Percentiles rank a stretch among this genome's conserved stretches.
These are phyloP conservation scores for Pelargonium australe DNA, from an alignment of 441 rosid genomes.

Conservation along the genomic window DNA sequence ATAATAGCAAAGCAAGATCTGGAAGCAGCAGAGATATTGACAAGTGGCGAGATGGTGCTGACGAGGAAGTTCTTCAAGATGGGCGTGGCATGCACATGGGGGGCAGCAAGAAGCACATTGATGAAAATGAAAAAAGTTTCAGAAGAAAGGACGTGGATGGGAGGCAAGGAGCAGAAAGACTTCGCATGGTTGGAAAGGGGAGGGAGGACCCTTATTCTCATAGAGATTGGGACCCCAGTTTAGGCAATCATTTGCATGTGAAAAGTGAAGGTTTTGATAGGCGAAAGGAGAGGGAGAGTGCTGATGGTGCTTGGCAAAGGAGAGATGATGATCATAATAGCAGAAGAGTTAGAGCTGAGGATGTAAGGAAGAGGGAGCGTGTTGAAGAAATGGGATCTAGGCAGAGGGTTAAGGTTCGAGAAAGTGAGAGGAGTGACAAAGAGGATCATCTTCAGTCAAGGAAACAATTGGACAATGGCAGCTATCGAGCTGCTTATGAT, in stretches of 20 bases:
- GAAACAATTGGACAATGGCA: conserved; percentile 68
- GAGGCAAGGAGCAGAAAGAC: conserved; percentile 60
- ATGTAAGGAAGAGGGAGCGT: conserved; percentile 60
- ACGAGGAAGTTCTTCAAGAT: conserved; percentile 74
- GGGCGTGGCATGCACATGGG: conserved; percentile 38
- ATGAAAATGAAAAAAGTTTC: conserved; percentile 45
- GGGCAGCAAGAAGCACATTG: conserved; percentile 41
- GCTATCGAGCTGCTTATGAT: conserved; percentile 44
- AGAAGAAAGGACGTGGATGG: conserved; percentile 53
- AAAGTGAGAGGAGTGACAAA: conserved; percentile 56
- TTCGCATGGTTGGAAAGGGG: conserved; percentile 33
- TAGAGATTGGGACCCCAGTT: conserved; percentile 51
- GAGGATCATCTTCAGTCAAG: conserved; percentile 56
- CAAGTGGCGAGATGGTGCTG: conserved; percentile 56
- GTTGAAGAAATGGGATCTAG: conserved; percentile 64
- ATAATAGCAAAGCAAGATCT: conserved; percentile 80
- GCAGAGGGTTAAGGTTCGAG: conserved; percentile 60
- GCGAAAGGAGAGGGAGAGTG: conserved; percentile 60
- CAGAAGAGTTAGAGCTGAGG: conserved; percentile 62
- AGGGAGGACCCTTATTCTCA: conserved; percentile 54
- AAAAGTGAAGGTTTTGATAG: conserved; percentile 54
- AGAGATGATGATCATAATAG: conserved; percentile 54
- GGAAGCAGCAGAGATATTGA: conserved; percentile 74
- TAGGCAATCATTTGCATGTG: conserved; percentile 30
- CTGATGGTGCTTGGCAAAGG: conserved; percentile 49